These are phyloP conservation scores for Coemansia sp. DNA, from an alignment of 192 early-diverging fungal species.

Conservation along the genomic window DNA sequence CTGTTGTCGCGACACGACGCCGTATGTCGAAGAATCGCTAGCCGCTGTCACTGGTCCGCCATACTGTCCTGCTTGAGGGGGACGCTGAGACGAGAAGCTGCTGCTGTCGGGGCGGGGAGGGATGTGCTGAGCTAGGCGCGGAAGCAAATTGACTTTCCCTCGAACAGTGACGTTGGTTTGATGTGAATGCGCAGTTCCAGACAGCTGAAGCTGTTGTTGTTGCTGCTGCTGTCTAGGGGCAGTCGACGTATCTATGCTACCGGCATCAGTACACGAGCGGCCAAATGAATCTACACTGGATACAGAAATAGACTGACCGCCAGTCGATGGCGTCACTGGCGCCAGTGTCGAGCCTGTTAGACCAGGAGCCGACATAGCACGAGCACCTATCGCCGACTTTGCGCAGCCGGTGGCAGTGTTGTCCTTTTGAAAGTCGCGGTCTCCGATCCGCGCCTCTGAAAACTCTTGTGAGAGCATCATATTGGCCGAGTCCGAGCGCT, in stretches of 20 bases:
- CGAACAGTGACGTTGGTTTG: constrained; percentile 10
- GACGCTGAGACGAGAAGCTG: neutral
- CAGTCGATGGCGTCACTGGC: constrained; percentile 33
- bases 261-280: constrained; percentile 1
- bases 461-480: constrained; percentile 42
- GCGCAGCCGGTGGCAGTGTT: constrained; percentile 12
- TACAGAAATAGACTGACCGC: constrained; percentile 17
- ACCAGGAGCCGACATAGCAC: constrained; percentile 25
- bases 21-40: neutral
- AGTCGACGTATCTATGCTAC: neutral
- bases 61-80: neutral
- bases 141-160: constrained; percentile 38
- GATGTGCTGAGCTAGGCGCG: constrained; percentile 46
- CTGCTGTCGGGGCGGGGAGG: constrained; percentile 18
- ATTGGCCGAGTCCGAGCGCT: constrained; percentile 20
- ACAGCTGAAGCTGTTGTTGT: constrained; percentile 15
- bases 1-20: constrained; percentile 7
- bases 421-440: neutral
- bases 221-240: neutral
- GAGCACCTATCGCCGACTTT: constrained; percentile 7
- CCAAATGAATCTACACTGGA: constrained; percentile 33
- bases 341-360: constrained; percentile 24
- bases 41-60: neutral
- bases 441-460: constrained; percentile 18
- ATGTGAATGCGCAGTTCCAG: neutral